A percentile compares a stretch with the other conserved stretches of the same genome.
Conservation (phyloP, 495 filamentous ascomycete species). For the Glutinoglossum americanum region DNA sequence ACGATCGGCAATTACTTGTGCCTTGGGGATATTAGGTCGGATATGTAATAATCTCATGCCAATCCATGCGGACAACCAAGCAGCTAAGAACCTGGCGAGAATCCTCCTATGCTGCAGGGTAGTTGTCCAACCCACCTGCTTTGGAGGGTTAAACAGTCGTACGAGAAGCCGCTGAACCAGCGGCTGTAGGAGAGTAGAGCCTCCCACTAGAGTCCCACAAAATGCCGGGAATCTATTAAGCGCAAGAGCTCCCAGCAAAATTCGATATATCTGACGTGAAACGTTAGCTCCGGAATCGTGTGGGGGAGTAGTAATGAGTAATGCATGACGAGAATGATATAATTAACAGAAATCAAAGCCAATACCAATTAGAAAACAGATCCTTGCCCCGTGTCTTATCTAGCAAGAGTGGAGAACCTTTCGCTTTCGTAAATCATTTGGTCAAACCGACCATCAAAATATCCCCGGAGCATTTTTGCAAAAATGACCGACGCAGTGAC, state of each 20-base stretch:
- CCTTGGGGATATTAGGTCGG: constrained; percentile 1
- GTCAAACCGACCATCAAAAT: not conserved
- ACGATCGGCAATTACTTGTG: not conserved
- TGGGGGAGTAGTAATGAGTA: not conserved
- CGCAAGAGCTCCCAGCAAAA: constrained; percentile 20
- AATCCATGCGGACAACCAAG: constrained; percentile 26
- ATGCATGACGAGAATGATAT: not conserved
- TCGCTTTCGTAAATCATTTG: not conserved
- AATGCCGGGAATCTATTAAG: constrained; percentile 53
- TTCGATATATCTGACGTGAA: constrained; percentile 15
- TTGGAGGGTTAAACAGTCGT: not conserved
- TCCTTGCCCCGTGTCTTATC: not conserved
- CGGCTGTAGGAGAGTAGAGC: constrained; percentile 46
- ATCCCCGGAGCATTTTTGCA: not conserved
- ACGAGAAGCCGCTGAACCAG: constrained; percentile 15
- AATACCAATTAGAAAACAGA: not conserved
- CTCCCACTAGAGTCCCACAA: constrained; percentile 55
- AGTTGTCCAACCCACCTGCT: not conserved
- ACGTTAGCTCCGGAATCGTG: not conserved
- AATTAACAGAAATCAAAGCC: not conserved
- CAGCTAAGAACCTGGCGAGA: constrained; percentile 15
- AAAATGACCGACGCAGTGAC: not conserved
- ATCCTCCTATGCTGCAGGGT: not conserved
- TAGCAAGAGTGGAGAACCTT: not conserved
- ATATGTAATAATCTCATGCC: constrained; percentile 26